A percentile compares a stretch with the other conserved stretches of the same genome.
These are phyloP conservation scores for Colletotrichum sp. DNA, from an alignment of 2,329 filamentous ascomycete species.

Conservation along the genomic window DNA sequence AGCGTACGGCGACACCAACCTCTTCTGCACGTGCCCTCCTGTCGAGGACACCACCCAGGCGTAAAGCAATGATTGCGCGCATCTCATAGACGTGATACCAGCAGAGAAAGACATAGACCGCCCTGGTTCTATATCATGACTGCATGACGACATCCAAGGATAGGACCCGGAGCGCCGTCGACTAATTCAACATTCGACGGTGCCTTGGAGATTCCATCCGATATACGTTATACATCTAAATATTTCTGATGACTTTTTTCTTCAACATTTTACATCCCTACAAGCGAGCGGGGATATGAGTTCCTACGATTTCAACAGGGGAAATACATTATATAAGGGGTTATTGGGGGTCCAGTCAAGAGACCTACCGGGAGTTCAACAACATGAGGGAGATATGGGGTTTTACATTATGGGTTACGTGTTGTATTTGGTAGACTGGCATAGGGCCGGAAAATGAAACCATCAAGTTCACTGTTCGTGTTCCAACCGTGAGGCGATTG, in stretches of 20 bases:
- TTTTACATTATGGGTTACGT: background rate
- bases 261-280: constrained; percentile 12
- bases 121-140: background rate
- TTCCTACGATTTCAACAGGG: constrained; percentile 16
- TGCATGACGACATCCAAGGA: background rate
- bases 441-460: background rate
- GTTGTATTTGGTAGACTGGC: background rate
- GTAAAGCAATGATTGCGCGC: constrained; percentile 9
- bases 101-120: background rate
- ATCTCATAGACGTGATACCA: constrained; percentile 9
- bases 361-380: constrained; percentile 3
- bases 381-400: background rate
- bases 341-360: background rate
- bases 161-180: background rate
- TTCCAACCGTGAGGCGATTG: too few species aligned
- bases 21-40: constrained; percentile 93
- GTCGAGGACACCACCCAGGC: constrained; percentile 66
- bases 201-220: background rate
- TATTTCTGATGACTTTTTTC: background rate
- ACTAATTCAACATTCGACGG: constrained; percentile 15
- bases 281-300: constrained; percentile 10
- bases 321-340: background rate
- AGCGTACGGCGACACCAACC: constrained; percentile 90
- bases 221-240: background rate
- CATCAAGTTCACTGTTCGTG: background rate